These are phyloP conservation scores for Phytophthora podocarpi DNA, from an alignment of 352 stramenopile genomes.

Conservation along the genomic window DNA sequence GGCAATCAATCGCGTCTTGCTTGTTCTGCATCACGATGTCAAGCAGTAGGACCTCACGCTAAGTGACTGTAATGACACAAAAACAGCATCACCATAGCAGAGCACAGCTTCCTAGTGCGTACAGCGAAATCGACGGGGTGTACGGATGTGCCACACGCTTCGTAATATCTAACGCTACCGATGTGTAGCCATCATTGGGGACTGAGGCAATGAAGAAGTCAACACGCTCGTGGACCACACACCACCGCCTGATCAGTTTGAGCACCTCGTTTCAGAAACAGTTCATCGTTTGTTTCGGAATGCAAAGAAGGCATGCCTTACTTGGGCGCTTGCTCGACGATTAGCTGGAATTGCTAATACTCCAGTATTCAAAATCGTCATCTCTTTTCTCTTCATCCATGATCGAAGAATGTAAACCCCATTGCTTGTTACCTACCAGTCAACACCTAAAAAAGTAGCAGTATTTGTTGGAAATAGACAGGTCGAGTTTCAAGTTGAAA, in stretches of 20 bases:
- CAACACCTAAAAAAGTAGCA: too few species aligned
- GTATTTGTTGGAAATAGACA: conserved; percentile 2
- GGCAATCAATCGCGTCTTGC: conserved; percentile 40
- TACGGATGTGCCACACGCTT: conserved; percentile 33
- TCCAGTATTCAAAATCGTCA: conserved; percentile 39
- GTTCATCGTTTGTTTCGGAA: conserved; percentile 54
- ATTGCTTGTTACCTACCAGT: too few species aligned
- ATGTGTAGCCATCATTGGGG: conserved; percentile 50
- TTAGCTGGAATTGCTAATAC: conserved; percentile 50
- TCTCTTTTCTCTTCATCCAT: conserved; percentile 16
- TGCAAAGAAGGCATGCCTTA: conserved; percentile 14
- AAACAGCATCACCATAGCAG: background rate
- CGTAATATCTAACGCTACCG: conserved; percentile 50
- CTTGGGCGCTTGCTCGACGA: conserved; percentile 68
- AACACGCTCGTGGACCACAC: conserved; percentile 38
- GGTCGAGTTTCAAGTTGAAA: background rate
- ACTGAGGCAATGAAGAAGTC: conserved; percentile 52
- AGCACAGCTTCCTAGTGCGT: background rate
- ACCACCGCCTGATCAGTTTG: conserved; percentile 52
- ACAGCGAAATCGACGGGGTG: background rate
- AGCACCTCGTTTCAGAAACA: conserved; percentile 52
- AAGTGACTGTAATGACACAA: conserved; percentile 35
- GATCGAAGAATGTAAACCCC: background rate
- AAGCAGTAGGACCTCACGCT: conserved; percentile 40
- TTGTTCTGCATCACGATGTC: conserved; percentile 39